Evolutionary conservation across 2,329 filamentous ascomycete genomes (phyloP).

Genomic region (Phialocephala sp.): DNA sequence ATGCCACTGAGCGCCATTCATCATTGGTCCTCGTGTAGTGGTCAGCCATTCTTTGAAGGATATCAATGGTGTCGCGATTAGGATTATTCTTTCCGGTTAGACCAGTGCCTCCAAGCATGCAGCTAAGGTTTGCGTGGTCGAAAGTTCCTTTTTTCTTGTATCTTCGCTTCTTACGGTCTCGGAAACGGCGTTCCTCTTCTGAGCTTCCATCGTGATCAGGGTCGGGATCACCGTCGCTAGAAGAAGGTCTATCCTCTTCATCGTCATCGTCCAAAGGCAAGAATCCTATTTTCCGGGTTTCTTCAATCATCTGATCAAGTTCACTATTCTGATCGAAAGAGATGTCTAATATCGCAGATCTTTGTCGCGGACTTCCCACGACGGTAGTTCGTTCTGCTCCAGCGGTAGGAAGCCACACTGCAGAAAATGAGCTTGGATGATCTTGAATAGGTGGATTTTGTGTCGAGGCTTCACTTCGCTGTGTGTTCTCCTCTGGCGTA

Average conservation of each 20-base stretch:
- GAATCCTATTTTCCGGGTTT: constrained; percentile 64
- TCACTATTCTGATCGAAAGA: background rate
- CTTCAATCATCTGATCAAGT: constrained; percentile 67
- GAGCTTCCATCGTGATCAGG: constrained; percentile 31
- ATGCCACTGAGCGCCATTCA: constrained; percentile 76
- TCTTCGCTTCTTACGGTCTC: constrained; percentile 24
- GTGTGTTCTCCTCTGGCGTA: background rate
- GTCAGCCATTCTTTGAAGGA: constrained; percentile 78
- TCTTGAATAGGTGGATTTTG: constrained; percentile 44
- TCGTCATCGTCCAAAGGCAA: constrained; percentile 61
- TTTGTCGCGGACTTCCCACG: constrained; percentile 19
- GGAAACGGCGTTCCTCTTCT: constrained; percentile 41
- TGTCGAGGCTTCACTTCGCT: background rate
- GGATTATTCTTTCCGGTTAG: constrained; percentile 58
- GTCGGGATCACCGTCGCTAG: constrained; percentile 27
- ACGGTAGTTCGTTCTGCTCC: constrained; percentile 2
- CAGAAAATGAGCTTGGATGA: constrained; percentile 29
- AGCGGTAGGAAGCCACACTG: constrained; percentile 12
- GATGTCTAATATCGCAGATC: background rate
- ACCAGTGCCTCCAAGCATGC: constrained; percentile 57
- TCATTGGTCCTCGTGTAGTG: constrained; percentile 80
- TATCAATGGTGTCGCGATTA: constrained; percentile 76
- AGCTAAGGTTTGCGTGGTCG: constrained; percentile 57
- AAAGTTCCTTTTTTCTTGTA: constrained; percentile 20
- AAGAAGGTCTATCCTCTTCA: constrained; percentile 49